Evolutionary conservation across 441 rosid genomes (phyloP).

Genomic region (Cnidoscolus chayamansa): DNA sequence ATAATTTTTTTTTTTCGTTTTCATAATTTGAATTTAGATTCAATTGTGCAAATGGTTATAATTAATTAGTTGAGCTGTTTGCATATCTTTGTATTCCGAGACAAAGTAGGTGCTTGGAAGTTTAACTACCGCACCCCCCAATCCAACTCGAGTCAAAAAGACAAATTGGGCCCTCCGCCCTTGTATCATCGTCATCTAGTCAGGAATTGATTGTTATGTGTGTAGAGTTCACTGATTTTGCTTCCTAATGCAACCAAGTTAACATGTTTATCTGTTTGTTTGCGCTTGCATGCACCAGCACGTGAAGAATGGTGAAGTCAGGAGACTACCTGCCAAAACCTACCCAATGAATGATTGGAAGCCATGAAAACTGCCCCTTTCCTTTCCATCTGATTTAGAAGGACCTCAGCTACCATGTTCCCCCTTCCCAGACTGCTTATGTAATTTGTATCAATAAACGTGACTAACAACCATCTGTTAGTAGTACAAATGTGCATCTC

Average conservation of each 20-base stretch:
- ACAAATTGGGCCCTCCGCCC: constrained; percentile 12
- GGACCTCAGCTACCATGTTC: background rate
- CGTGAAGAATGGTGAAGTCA: background rate
- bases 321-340: background rate
- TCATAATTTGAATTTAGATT: constrained; percentile 1
- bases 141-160: constrained; percentile 18
- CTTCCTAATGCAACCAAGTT: constrained; percentile 12
- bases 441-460: background rate
- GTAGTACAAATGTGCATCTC: too few species aligned
- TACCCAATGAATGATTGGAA: background rate
- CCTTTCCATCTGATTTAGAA: background rate
- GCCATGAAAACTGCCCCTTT: constrained; percentile 1
- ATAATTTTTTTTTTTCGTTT: background rate
- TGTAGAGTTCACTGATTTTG: constrained; percentile 12
- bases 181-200: constrained; percentile 18
- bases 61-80: constrained; percentile 15
- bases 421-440: background rate
- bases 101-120: constrained; percentile 17
- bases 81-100: constrained; percentile 2
- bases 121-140: constrained; percentile 20
- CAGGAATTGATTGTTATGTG: constrained; percentile 16
- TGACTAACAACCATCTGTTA: too few species aligned
- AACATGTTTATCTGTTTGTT: background rate
- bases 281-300: background rate
- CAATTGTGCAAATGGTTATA: constrained; percentile 8